Conservation (phyloP, 2,329 filamentous ascomycete genomes). For the Trichoderma oligosporum region DNA sequence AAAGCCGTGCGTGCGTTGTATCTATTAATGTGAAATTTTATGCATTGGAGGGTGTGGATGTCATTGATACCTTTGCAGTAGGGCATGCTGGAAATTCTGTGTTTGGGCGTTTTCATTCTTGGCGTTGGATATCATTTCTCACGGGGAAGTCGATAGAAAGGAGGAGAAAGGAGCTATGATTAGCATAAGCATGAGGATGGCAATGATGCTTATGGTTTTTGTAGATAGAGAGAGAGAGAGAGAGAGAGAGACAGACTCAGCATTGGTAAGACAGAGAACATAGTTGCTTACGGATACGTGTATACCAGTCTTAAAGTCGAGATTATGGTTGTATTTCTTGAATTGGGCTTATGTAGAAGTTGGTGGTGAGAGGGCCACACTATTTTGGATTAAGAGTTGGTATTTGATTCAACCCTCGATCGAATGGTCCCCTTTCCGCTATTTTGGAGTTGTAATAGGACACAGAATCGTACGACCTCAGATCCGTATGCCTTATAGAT, state of each 20-base stretch:
- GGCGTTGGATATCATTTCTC: constrained; percentile 12
- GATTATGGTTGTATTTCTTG: neutral
- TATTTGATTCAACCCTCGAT: too few species aligned
- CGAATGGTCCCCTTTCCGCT: too few species aligned
- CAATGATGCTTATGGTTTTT: constrained; percentile 1
- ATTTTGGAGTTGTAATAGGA: too few species aligned
- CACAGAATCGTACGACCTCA: too few species aligned
- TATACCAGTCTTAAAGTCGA: neutral
- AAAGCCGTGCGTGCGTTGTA: constrained; percentile 65
- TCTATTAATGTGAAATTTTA: constrained; percentile 53
- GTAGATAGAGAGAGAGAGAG: too few species aligned
- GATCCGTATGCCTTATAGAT: too few species aligned
- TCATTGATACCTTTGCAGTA: constrained; percentile 14
- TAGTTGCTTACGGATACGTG: neutral
- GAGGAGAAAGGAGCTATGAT: neutral
- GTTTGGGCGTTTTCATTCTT: neutral
- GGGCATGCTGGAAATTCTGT: constrained; percentile 6
- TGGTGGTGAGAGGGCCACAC: too few species aligned
- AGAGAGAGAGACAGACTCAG: too few species aligned
- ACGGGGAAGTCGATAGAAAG: constrained; percentile 1
- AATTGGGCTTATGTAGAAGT: too few species aligned
- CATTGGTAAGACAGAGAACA: neutral
- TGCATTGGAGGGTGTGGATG: neutral
- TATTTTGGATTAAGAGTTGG: too few species aligned
- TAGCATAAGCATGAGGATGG: constrained; percentile 9